A percentile compares a stretch with the other conserved stretches of the same genome.
Conservation (phyloP, 495 filamentous ascomycete genomes). For the Parathielavia hyrcaniae region DNA sequence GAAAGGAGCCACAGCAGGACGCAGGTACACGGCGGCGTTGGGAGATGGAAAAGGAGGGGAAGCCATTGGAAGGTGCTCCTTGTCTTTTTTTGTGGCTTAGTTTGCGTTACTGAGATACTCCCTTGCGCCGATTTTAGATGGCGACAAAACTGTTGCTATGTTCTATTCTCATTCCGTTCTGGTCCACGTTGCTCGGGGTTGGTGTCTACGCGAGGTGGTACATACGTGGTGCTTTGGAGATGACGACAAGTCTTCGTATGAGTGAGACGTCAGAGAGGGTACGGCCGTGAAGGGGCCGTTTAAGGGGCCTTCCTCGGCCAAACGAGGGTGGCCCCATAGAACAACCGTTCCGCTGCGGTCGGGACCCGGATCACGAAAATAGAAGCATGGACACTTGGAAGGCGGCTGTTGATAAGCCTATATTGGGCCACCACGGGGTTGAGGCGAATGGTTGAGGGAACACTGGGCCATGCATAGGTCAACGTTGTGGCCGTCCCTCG, state of each 20-base stretch:
- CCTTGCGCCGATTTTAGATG: background rate
- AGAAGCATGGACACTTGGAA: slow-evolving; percentile 1
- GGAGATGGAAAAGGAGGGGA: background rate
- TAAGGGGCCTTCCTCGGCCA: too few relatives aligned
- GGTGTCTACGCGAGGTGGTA: too few relatives aligned
- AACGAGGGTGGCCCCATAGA: too few relatives aligned
- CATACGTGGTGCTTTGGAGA: too few relatives aligned
- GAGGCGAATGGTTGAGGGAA: background rate
- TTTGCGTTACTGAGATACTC: slow-evolving; percentile 6
- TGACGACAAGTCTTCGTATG: too few relatives aligned
- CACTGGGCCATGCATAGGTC: background rate
- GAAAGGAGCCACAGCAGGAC: background rate
- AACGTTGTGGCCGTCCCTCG: too few relatives aligned
- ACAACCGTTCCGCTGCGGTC: background rate
- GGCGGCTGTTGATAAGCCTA: background rate
- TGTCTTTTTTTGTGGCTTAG: slow-evolving; percentile 1
- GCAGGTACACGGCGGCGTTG: slow-evolving; percentile 9
- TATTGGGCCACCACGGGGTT: background rate
- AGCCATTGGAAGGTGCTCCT: background rate
- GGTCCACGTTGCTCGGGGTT: too few relatives aligned
- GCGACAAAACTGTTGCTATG: background rate
- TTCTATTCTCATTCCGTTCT: too few relatives aligned
- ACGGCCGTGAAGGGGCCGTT: slow-evolving; percentile 2
- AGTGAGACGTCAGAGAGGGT: background rate
- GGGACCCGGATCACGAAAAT: background rate